Evolutionary conservation across 23 red algal genomes (phyloP), one percentile per base, ranked within the genome.

Genomic region (Gracilaria domingensis): DNA sequence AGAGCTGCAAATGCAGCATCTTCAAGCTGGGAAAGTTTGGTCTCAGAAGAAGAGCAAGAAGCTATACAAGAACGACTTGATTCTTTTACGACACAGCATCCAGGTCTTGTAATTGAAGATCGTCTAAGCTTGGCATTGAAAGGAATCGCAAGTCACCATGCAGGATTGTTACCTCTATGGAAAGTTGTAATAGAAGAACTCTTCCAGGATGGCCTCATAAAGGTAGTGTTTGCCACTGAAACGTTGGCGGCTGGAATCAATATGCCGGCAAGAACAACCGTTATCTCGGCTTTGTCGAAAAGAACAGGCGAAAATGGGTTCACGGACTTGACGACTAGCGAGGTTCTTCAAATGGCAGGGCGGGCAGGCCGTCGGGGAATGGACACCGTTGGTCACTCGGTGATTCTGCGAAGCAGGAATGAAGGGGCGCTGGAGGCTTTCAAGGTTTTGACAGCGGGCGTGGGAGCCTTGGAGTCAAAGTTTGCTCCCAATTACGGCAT

Each of bases 161-260:
- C 97, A 11, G 97, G 97, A 39, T 79, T 99, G 72, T 88, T 99
- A 56, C 97, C 97, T 28, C 58, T 99, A 23, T 99, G 97, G 97
- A 99, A 99, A 64, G 35, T 84, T 65, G 89, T 93, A n/a, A 67
- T 96, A 29, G 97, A 99, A 84, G 89, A 94, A 53, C 81, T 99
- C 48, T 99, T 99, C 72, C 94, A 96, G 64, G 97, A 90, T 61
- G 93, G 93, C 33, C 86, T 99, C 55, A 90, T 99, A 53, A 99
- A 99, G 53, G 93, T 96, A 24, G 93, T 99, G 18, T 99, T 96
- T 92, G 97, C 97, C 16, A 99, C 97, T 60, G 97, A 99, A 57
- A 99, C 97, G 24, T 82, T 99, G 1, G 97, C 97, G 30, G 97
- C 97, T 47, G 97, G 97, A 21, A 99, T 99, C 42, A 99, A 99